Evolutionary conservation across 2,329 filamentous ascomycete species (phyloP).

Genomic region (Claviceps capensis): DNA sequence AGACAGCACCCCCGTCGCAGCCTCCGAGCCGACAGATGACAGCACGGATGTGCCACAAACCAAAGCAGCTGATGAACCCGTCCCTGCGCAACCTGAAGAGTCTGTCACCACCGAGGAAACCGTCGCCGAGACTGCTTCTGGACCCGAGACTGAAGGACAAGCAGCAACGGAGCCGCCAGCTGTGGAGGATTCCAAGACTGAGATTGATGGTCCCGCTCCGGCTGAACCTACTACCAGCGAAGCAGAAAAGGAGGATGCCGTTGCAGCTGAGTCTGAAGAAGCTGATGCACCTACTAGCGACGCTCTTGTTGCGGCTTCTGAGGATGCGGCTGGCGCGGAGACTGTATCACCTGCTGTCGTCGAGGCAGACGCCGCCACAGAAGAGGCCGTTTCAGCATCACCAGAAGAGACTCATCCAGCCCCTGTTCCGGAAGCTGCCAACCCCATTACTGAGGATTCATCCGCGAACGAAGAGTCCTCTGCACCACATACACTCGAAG

Average conservation of each 20-base stretch:
- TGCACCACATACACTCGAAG: too few species aligned
- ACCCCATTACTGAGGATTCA: neutral
- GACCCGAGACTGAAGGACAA: neutral
- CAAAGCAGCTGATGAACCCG: neutral
- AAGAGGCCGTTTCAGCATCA: constrained; percentile 2
- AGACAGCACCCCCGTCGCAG: neutral
- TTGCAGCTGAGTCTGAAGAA: neutral
- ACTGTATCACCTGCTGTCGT: neutral
- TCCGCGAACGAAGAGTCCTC: neutral
- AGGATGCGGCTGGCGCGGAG: neutral
- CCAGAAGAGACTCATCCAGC: neutral
- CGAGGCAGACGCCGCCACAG: constrained; percentile 1
- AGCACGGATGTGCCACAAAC: neutral
- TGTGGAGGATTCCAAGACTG: neutral
- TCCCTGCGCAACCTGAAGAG: neutral
- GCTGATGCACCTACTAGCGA: neutral
- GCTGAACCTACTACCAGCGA: neutral
- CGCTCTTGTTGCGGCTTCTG: neutral
- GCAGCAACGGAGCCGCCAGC: neutral
- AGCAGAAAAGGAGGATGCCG: neutral
- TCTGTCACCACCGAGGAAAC: neutral
- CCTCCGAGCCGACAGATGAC: neutral
- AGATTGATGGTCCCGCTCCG: neutral
- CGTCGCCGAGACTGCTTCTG: neutral
- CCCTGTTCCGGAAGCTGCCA: too few species aligned